Conservation (phyloP, 176 grass and related monocot species). For the Echinochloa phyllopogon region DNA sequence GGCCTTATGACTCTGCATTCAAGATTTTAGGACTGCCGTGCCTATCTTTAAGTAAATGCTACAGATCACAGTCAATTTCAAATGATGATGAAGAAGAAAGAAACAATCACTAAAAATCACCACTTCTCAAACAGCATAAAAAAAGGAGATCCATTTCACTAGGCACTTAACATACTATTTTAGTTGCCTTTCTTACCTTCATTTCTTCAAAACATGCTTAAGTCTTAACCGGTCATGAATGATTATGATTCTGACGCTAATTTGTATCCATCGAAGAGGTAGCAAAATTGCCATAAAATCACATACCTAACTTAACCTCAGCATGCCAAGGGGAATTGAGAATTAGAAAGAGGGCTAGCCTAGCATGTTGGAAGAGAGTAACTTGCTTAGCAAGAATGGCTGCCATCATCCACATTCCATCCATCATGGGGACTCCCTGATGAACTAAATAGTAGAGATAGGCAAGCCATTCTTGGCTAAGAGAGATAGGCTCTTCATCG, state of each 20-base stretch:
- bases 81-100: neutral
- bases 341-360: constrained; percentile 48
- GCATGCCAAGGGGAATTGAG: neutral
- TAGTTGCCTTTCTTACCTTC: neutral
- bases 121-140: neutral
- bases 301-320: neutral
- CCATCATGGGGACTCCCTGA: constrained; percentile 19
- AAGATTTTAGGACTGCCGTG: too few species aligned
- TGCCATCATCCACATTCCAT: constrained; percentile 45
- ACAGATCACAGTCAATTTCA: too few species aligned
- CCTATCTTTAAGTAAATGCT: too few species aligned
- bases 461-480: constrained; percentile 81
- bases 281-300: neutral
- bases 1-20: too few species aligned
- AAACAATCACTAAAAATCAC: neutral
- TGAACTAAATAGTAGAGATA: constrained; percentile 42
- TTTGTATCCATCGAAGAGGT: neutral
- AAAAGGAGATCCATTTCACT: neutral
- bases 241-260: neutral
- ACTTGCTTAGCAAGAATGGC: constrained; percentile 48
- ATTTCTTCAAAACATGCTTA: neutral
- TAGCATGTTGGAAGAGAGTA: constrained; percentile 57
- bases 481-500: constrained; percentile 41
- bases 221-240: neutral
- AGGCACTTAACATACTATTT: neutral